Conservation (phyloP, 371 early-diverging fungal genomes). For the Mucor plumbeus region DNA sequence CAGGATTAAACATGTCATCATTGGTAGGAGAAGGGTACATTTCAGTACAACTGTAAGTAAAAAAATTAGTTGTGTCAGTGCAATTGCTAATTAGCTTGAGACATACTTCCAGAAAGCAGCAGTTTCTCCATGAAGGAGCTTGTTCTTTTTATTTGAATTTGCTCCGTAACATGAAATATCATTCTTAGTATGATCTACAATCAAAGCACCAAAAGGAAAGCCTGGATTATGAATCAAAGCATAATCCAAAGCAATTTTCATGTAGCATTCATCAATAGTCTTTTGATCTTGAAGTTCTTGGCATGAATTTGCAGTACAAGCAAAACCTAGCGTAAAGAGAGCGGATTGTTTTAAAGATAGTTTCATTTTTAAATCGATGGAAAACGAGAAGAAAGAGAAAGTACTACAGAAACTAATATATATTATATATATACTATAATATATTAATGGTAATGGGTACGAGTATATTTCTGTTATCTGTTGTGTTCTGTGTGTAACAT, state of each 20-base stretch:
- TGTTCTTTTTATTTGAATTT: slow-evolving; percentile 38
- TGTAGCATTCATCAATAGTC: slow-evolving; percentile 38
- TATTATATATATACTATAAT: not conserved
- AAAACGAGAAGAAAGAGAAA: not conserved
- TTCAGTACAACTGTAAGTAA: slow-evolving; percentile 35
- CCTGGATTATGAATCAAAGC: slow-evolving; percentile 35
- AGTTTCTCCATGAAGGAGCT: slow-evolving; percentile 44
- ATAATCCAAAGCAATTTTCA: slow-evolving; percentile 41
- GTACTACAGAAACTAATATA: not conserved
- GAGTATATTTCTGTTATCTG: not conserved
- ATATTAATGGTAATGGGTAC: not conserved
- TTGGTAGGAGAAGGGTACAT: slow-evolving; percentile 43
- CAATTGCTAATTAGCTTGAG: not conserved
- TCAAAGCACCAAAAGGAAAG: slow-evolving; percentile 39
- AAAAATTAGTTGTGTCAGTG: not conserved
- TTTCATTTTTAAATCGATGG: not conserved
- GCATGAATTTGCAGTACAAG: slow-evolving; percentile 3
- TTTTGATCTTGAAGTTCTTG: slow-evolving; percentile 10
- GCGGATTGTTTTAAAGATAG: not conserved
- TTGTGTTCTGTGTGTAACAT: not conserved
- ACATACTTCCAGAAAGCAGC: slow-evolving; percentile 47
- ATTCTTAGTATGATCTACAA: slow-evolving; percentile 41
- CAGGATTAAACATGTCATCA: slow-evolving; percentile 38
- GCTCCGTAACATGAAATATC: slow-evolving; percentile 45
- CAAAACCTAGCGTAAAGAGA: not conserved